These are phyloP conservation scores for Aspergillus sp. DNA, from an alignment of 2,329 filamentous ascomycete genomes.

Conservation along the genomic window DNA sequence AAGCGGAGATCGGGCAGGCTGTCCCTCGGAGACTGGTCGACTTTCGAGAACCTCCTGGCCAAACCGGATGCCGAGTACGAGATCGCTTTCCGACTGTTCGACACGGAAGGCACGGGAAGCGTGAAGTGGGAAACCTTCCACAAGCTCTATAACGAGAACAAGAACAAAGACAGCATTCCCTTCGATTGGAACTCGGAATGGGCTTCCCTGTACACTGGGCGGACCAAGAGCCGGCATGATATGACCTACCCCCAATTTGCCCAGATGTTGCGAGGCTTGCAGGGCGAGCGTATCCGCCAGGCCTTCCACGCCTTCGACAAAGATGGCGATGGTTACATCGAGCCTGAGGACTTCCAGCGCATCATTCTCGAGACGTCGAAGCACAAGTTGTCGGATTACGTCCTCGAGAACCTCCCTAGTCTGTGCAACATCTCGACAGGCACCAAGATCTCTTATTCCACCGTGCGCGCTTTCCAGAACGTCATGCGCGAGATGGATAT, in stretches of 20 bases:
- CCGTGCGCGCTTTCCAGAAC: constrained; percentile 96
- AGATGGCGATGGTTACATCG: constrained; percentile 90
- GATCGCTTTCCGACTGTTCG: constrained; percentile 96
- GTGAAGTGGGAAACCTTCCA: constrained; percentile 91
- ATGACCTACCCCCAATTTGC: constrained; percentile 97
- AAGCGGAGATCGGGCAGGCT: constrained; percentile 71
- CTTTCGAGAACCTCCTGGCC: constrained; percentile 88
- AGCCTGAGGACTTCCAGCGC: constrained; percentile 91
- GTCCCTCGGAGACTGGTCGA: constrained; percentile 80
- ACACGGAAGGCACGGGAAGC: constrained; percentile 75
- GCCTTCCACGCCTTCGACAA: constrained; percentile 91
- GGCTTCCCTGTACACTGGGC: constrained; percentile 91
- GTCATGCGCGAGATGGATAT: constrained; percentile 97
- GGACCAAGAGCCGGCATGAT: constrained; percentile 80
- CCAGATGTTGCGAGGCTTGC: constrained; percentile 93
- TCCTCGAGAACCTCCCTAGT: constrained; percentile 85
- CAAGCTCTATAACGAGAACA: constrained; percentile 81
- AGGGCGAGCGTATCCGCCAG: constrained; percentile 93
- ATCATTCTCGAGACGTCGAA: constrained; percentile 91
- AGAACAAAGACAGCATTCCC: constrained; percentile 77
- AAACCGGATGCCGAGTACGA: constrained; percentile 99
- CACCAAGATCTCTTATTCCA: constrained; percentile 95
- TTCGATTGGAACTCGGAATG: constrained; percentile 98
- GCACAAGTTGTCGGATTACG: constrained; percentile 96
- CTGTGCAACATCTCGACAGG: constrained; percentile 91